Base-by-base conservation (phyloP, 768 basidiomycete genomes). In the Suillus americanus region DNA sequence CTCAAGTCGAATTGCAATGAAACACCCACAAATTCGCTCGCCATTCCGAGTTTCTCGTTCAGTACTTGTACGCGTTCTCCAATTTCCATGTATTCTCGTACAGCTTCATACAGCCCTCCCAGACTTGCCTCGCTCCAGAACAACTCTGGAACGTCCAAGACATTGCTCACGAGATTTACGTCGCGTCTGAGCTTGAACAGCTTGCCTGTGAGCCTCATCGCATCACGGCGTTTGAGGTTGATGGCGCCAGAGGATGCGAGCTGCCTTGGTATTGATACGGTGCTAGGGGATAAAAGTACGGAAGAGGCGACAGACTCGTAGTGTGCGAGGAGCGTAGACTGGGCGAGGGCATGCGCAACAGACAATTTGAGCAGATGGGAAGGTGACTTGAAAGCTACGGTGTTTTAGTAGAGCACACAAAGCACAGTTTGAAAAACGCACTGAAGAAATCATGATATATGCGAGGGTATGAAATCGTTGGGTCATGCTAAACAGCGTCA, bases 391-490 rank as follows among this genome's bases (percentile, higher is more conserved):
- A 97, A 89, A 4, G 96, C 95, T 96, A 68, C 16, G 25, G 41
- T 68, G 43, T 66, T 14, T 55, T 28, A 41, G 30, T 13, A 33
- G 30, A 7, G 35, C 37, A 41, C 10, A 67, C 8, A 37, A 28
- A 23, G 41, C 30, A 60, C 37, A 10, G 45, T 20, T 41, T 20
- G n/a, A 61, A 35, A 33, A 12, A 82, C 90, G 69, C 71, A 95
- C 95, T 95, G 79, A 96, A 97, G 78, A 96, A 93, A 75, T 97
- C 95, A 66, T 98, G 97, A 79, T 93, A 97, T 67, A 98, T 95
- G 54, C 95, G 86, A 18, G 95, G 96, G 70, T 90, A 94, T 1
- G 86, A 82, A 12, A 95, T 94, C 62, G 87, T 78, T 3, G 90
- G 85, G 71, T 98, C 95, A 71, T 95, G 91, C 92, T 92, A 65